Evolutionary conservation across 2,329 filamentous ascomycete genomes (phyloP).

Genomic region (Hymenoscyphus linearis): DNA sequence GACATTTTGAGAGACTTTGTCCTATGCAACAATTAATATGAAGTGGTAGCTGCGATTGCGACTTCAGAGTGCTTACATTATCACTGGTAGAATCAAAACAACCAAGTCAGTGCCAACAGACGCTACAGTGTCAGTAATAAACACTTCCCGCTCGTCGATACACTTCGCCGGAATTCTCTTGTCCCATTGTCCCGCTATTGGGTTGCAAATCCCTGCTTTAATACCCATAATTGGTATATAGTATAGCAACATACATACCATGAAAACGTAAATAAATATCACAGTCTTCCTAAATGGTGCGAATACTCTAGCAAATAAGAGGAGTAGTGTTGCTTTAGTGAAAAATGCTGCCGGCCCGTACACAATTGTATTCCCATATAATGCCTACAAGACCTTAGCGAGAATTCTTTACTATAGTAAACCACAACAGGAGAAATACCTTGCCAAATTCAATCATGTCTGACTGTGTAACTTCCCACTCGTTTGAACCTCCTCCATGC

Average conservation of each 20-base stretch:
- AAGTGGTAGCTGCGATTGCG: neutral
- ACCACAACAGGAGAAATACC: neutral
- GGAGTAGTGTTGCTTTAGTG: slow-evolving; percentile 32
- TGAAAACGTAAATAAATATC: slow-evolving; percentile 29
- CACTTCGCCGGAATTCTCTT: slow-evolving; percentile 19
- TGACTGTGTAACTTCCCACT: slow-evolving; percentile 10
- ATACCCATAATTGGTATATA: slow-evolving; percentile 30
- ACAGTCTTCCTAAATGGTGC: slow-evolving; percentile 23
- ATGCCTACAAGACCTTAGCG: neutral
- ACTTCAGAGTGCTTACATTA: slow-evolving; percentile 18
- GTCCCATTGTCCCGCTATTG: neutral
- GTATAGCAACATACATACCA: slow-evolving; percentile 23
- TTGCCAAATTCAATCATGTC: slow-evolving; percentile 10
- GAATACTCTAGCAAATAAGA: slow-evolving; percentile 33
- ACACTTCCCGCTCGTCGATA: slow-evolving; percentile 32
- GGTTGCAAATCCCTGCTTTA: slow-evolving; percentile 17
- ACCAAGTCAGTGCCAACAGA: slow-evolving; percentile 33
- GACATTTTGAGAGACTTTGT: slow-evolving; percentile 30
- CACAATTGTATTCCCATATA: slow-evolving; percentile 27
- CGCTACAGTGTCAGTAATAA: slow-evolving; percentile 32
- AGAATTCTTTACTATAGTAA: too few relatives aligned
- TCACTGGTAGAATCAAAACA: slow-evolving; percentile 33
- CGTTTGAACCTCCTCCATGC: slow-evolving; percentile 13
- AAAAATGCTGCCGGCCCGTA: slow-evolving; percentile 31
- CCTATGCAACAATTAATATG: neutral